Base-by-base conservation (phyloP, 1,284 basidiomycete species). In the Sanguinoderma infundibulare region DNA sequence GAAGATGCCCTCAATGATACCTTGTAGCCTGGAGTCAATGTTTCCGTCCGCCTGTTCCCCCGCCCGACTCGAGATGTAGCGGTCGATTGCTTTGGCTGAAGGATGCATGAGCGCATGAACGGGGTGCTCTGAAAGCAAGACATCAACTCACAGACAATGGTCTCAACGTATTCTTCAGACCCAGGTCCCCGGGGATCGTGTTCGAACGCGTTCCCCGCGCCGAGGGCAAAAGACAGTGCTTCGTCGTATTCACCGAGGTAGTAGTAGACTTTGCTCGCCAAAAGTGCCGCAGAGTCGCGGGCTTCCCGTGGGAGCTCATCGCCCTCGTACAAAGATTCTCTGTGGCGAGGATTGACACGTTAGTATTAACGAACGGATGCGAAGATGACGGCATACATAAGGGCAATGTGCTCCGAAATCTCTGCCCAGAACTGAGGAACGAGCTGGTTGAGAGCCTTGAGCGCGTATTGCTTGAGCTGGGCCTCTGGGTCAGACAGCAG, bases 351-450 rank as follows among this genome's bases (percentile, higher is more conserved):
- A 54, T 36, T 63, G 54, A 67, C 61, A 66, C 68, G 50, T 64
- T 54, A 67, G 67, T 60, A 30, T 32, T 51, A 57, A 57, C 17
- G n/a, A 55, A 52, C 24, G 55, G 61, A 38, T 59, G 54, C 30
- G 34, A 35, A 38, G 9, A 30, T 59, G 64, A 55, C 61, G 52
- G 84, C 92, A 72, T 74, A 94, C 95, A 98, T 94, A 63, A 89
- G 81, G 39, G 92, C 85, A 69, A 98, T 90, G 74, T 94, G 88
- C 76, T 98, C 96, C 70, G 94, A 95, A 73, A 98, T 96, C 83
- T 98, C 96, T 56, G 96, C 91, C 96, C 96, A 98, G 78, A 98
- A 98, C 71, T 94, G 90, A 44, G 95, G 87, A 9, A 98, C 94
- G 56, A 98, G 85, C 26, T 85, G 80, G 71, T 89, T 90, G 59